Evolutionary conservation across 1,139 yeast species (phyloP), one percentile per base, ranked within the genome.

Genomic region (Zhuliangozyma parablackwelliae): DNA sequence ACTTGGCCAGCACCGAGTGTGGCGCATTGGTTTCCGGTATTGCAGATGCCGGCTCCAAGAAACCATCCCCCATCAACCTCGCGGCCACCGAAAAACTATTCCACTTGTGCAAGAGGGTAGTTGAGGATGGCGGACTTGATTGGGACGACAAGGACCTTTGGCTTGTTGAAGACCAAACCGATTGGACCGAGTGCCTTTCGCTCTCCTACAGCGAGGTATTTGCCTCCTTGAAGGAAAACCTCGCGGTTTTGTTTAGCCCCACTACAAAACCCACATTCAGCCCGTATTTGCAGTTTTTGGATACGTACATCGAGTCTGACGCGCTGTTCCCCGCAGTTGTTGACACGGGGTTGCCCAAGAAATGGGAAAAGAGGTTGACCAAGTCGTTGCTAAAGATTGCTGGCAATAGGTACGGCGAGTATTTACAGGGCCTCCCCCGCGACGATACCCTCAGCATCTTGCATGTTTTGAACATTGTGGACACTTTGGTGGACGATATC

Each of bases 381-480:
- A 72, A 70, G 31, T 50, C 77, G 0, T 57, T 82, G 8, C 59
- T 77, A 16, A 63, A 72, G 13, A 68, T 77, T 0, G 72, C 88
- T 2, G 87, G 81, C 44, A 48, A 57, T 3, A 72, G 80, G 46
- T 86, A 86, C 50, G 79, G 80, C 11, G 72, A 72, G 8, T 55
- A 80, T 16, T 62, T 85, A 26, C 65, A 71, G 7, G 62, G 63
- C n/a, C 31, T 47, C 20, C 94, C 95, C 0, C 65, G 86, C 41
- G 90, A 84, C 50, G 68, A 71, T 39, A 66, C 82, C 0, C 60
- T 84, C 12, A 76, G 66, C 38, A 63, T 82, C 10, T 52, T 70
- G 24, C 86, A 84, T 56, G 69, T 85, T 6, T 67, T 79, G 32
- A 74, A 78, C 34, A 68, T 83, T 11, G 78, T 83, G 3, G 82